A percentile compares a stretch with the other conserved stretches of the same genome.
Conservation (phyloP, 257 asterid genomes). For the Verbena officinalis region DNA sequence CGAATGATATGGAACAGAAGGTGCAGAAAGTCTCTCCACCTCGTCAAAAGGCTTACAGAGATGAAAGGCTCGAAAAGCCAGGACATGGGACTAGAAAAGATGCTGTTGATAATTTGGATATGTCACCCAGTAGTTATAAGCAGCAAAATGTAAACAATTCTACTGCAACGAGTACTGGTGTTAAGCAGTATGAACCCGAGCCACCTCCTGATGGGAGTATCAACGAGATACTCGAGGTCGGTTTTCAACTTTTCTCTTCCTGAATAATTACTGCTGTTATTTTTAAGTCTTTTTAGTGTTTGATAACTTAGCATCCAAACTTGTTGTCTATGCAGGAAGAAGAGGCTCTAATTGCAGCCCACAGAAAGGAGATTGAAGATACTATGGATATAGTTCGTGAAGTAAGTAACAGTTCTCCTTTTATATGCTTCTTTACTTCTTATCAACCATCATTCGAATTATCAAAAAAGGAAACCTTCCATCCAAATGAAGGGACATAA, state of each 20-base stretch:
- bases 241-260: constrained; percentile 18
- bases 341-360: constrained; percentile 92
- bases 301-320: constrained; percentile 16
- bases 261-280: neutral
- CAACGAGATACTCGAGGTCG: constrained; percentile 90
- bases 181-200: constrained; percentile 53
- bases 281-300: constrained; percentile 5
- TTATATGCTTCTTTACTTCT: neutral
- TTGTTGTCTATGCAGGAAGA: constrained; percentile 66
- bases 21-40: constrained; percentile 82
- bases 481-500: too few species aligned
- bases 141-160: constrained; percentile 47
- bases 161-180: constrained; percentile 40
- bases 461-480: too few species aligned
- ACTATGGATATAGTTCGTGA: constrained; percentile 98
- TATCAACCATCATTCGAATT: too few species aligned
- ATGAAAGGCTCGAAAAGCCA: constrained; percentile 67
- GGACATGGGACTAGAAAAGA: constrained; percentile 59
- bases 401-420: constrained; percentile 44
- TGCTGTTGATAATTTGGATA: constrained; percentile 41
- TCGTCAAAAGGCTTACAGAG: constrained; percentile 62
- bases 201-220: constrained; percentile 68
- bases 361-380: constrained; percentile 93
- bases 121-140: constrained; percentile 48
- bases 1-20: constrained; percentile 63